Percentiles rank a stretch among this genome's conserved stretches.
These are phyloP conservation scores for Megacollybia marginata DNA, from an alignment of 768 basidiomycete genomes.

Conservation along the genomic window DNA sequence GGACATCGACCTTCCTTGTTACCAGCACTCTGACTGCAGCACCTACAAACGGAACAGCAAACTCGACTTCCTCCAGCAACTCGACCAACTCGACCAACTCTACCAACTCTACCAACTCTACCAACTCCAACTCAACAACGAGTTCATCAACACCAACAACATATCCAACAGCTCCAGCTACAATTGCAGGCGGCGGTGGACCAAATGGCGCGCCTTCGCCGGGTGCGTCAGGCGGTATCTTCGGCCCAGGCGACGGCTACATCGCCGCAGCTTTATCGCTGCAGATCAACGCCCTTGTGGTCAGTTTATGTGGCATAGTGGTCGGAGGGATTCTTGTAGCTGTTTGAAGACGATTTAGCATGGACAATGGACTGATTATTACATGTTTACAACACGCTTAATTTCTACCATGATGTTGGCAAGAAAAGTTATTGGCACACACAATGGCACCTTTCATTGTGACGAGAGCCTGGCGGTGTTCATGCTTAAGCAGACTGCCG, in stretches of 20 bases:
- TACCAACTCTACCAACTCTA: conserved; percentile 10
- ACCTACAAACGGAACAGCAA: neutral
- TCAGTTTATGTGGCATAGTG: conserved; percentile 36
- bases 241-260: conserved; percentile 64
- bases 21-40: neutral
- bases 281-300: conserved; percentile 34
- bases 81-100: neutral
- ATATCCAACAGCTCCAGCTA: conserved; percentile 56
- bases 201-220: conserved; percentile 52
- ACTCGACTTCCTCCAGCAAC: too few species aligned
- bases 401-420: conserved; percentile 11
- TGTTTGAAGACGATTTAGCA: conserved; percentile 22
- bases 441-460: conserved; percentile 94
- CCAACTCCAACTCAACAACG: conserved; percentile 21
- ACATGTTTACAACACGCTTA: neutral
- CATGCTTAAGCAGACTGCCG: conserved; percentile 69
- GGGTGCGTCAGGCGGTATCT: conserved; percentile 40
- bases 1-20: conserved; percentile 8
- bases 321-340: conserved; percentile 41
- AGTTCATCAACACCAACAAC: conserved; percentile 33
- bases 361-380: conserved; percentile 14
- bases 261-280: conserved; percentile 48
- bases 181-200: conserved; percentile 48
- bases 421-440: conserved; percentile 75
- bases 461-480: conserved; percentile 95